Base-by-base conservation (phyloP, 345 rosid species). In the Brassica cretica region DNA sequence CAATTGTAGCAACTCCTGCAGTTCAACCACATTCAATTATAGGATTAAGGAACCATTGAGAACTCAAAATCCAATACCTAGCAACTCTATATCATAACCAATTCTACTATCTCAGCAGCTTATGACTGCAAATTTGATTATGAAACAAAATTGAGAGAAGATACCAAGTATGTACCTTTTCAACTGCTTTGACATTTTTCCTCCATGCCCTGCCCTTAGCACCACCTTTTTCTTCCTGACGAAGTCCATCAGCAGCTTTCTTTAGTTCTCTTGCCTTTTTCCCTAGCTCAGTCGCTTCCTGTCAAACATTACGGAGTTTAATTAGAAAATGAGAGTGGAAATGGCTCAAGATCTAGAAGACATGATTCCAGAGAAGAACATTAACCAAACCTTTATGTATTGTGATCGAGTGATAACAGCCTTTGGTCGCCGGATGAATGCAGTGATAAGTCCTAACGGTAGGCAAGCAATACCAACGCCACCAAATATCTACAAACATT, bases 201-300 rank as follows among this genome's bases (percentile, higher is more conserved):
- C 98, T 88, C 99, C 99, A 96, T 78, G 91, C 91, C 86, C 90
- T 90, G 68, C 96, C 97, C 86, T 96, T 93, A 37, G 89, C 80
- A 80, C 99, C 97, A 87, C 89, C 84, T 86, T 89, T 87, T 87
- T 96, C 99, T 87, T 96, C 98, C 80, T 96, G 98, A 76, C 86
- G 99, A 69, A 96, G 94, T 6, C 86, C 85, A 90, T 93, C 97
- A 78, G 98, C 97, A 58, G 97, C 96, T 83, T 93, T 96, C 83
- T 90, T 96, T 81, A 96, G 73, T 16, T 96, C 99, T 87, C 86
- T 87, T 12, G 99, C 99, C 82, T 93, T 96, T 78, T 96, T 96
- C 80, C 99, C 98, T 58, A 96, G 87, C 77, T 96, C 99, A 19
- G 99, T 96, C 69, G 99, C 99, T 89, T 96, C 99, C 99, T 96